Evolutionary conservation across 106 monocot genomes (phyloP), one percentile per base, ranked within the genome.

Genomic region (Hemerocallis citrina): DNA sequence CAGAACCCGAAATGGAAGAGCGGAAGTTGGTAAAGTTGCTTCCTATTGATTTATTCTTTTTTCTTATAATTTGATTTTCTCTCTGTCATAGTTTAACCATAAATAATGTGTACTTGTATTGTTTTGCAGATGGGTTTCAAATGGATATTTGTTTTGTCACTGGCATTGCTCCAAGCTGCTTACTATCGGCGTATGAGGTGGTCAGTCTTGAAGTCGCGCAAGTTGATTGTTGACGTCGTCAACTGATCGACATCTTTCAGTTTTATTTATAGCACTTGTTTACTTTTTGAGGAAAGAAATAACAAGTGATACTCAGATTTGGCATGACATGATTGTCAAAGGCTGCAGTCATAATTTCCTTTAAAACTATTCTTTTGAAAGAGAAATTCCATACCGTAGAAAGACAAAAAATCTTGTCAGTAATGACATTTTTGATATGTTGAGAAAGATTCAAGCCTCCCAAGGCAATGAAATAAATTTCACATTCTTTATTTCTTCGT

Each of bases 1-100:
- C 83, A 15, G 88, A 88, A 52, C 88, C 88, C 27, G 88, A 88
- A 63, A 88, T 88, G 88, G 88, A 88, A 65, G 88, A 88, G 66
- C 72, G 88, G 33, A 88, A 88, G 46, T 74, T 88, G 73, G 82
- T 88, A 74, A 73, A 12, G 13, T 37, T 23, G 32, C 16, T 31
- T 65, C 24, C 30, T 31, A n/a, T n/a, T n/a, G n/a, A n/a, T n/a
- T n/a, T n/a, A n/a, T n/a, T 19, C 6, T 20, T 31, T 33, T 2
- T 29, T 16, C 45, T 55, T 29, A 7, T 12, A 7, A 6, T 30
- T 65, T 49, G 17, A 15, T 21, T 13, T 11, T 31, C 16, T 5
- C 31, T 1, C n/a, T n/a, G 16, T 25, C 59, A 69, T 21, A 12
- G 13, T 13, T 42, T 10, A n/a, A n/a, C 12, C 24, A 4, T 31